phyloP scores from a whole-genome alignment of 805 yeast genomes.

The Starmera dryadoides region DNA sequence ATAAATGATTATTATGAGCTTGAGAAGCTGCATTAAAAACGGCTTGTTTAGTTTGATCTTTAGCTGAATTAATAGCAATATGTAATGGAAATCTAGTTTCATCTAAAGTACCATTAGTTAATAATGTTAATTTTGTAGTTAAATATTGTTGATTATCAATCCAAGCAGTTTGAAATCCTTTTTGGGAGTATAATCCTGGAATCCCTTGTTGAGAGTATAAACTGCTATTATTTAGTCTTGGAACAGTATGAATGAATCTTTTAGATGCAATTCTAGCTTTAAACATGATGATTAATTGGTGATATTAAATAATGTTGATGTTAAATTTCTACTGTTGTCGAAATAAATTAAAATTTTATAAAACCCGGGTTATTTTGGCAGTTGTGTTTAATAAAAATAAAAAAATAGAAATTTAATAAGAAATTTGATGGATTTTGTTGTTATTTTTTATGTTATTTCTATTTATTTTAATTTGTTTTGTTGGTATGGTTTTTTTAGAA shows the following conservation, averaged over 20 bases:
- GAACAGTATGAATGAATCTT: slow-evolving; percentile 53
- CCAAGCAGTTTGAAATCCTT: slow-evolving; percentile 76
- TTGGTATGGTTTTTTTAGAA: no score
- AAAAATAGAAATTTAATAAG: no score
- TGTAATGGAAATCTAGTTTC: slow-evolving; percentile 75
- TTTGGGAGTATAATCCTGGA: slow-evolving; percentile 53
- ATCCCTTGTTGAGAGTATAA: slow-evolving; percentile 42
- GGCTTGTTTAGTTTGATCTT: slow-evolving; percentile 56
- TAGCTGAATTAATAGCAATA: slow-evolving; percentile 58
- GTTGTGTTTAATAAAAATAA: no score
- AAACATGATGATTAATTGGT: no score
- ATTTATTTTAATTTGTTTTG: no score
- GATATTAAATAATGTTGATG: no score
- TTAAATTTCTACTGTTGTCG: no score
- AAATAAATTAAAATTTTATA: no score
- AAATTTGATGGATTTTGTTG: no score
- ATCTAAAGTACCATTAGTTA: slow-evolving; percentile 72
- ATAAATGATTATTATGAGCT: slow-evolving; percentile 87
- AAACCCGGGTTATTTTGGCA: no score
- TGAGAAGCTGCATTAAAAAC: slow-evolving; percentile 87
- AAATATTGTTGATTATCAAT: slow-evolving; percentile 64
- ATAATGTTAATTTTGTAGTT: slow-evolving; percentile 50
- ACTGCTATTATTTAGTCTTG: slow-evolving; percentile 38
- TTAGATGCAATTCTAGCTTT: not conserved
- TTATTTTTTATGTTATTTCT: no score